Evolutionary conservation across 768 basidiomycete genomes (phyloP).

Genomic region (Holtermanniella nyarrowii): DNA sequence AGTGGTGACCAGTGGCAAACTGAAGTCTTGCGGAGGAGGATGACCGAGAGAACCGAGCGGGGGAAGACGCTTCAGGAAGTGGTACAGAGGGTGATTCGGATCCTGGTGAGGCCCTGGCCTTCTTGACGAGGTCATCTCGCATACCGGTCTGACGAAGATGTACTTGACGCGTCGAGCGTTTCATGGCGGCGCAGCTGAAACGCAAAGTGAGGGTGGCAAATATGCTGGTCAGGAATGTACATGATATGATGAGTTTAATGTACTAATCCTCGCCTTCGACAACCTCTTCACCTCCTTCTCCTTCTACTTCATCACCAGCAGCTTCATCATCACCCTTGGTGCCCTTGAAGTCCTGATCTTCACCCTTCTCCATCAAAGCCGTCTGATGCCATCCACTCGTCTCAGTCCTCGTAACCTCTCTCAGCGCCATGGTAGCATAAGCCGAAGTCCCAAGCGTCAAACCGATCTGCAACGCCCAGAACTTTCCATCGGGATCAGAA

Average conservation of each 20-base stretch:
- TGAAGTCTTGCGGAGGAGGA: too few relatives aligned
- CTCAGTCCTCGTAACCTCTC: conserved; percentile 39
- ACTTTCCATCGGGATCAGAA: conserved; percentile 57
- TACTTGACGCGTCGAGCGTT: too few relatives aligned
- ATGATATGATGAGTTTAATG: too few relatives aligned
- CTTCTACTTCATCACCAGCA: conserved; percentile 1
- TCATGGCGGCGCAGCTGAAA: too few relatives aligned
- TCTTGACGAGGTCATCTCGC: background rate
- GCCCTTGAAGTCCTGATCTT: conserved; percentile 33
- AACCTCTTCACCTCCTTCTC: background rate
- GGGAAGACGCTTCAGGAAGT: background rate
- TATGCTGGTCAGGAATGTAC: too few relatives aligned
- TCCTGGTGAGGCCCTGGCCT: background rate
- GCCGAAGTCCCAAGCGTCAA: conserved; percentile 80
- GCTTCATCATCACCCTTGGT: conserved; percentile 4
- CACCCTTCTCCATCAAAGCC: conserved; percentile 28
- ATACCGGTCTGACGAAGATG: too few relatives aligned
- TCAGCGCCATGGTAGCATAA: conserved; percentile 94
- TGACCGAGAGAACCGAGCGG: too few relatives aligned
- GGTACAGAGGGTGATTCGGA: background rate
- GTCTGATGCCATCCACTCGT: conserved; percentile 37
- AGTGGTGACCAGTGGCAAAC: too few relatives aligned
- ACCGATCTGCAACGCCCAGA: conserved; percentile 75
- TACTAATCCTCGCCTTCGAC: background rate
- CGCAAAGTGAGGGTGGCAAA: too few relatives aligned